A percentile compares a stretch with the other conserved stretches of the same genome.
These are phyloP conservation scores for Backusella psychrophila DNA, from an alignment of 192 early-diverging fungal species.

Conservation along the genomic window DNA sequence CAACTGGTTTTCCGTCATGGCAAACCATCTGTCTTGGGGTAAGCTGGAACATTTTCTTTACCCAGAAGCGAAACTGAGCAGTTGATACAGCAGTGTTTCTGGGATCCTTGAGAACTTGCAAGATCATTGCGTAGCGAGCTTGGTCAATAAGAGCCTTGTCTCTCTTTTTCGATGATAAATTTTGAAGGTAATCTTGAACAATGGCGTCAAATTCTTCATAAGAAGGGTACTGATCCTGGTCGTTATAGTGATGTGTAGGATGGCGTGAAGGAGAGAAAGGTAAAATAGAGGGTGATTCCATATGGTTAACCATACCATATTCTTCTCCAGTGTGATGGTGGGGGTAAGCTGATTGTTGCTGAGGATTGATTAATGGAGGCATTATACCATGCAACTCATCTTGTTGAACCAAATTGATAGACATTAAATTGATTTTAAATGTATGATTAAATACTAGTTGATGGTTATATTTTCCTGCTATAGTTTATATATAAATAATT, in stretches of 20 bases:
- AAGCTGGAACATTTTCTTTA: conserved; percentile 52
- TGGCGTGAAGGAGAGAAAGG: conserved; percentile 5
- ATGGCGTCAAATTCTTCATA: conserved; percentile 43
- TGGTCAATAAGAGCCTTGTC: conserved; percentile 49
- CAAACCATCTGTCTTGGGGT: conserved; percentile 37
- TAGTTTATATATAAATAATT: conserved; percentile 1
- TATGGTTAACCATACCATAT: conserved; percentile 1
- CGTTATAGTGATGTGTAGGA: conserved; percentile 20
- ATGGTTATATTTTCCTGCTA: neutral
- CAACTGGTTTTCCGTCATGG: conserved; percentile 49
- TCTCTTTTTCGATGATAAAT: conserved; percentile 49
- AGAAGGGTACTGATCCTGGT: conserved; percentile 41
- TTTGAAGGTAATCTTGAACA: conserved; percentile 46
- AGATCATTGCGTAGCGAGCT: conserved; percentile 45
- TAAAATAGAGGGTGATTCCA: neutral
- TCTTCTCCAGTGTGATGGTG: conserved; percentile 8
- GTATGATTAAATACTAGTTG: neutral
- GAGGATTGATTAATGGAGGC: conserved; percentile 1
- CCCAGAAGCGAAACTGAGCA: conserved; percentile 53
- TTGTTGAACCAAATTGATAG: conserved; percentile 15
- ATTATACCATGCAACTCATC: conserved; percentile 14
- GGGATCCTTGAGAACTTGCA: conserved; percentile 48
- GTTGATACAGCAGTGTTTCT: conserved; percentile 50
- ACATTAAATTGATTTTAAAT: neutral
- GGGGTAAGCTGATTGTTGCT: neutral